Evolutionary conservation across 1,284 basidiomycete genomes (phyloP), one percentile per base, ranked within the genome.

Genomic region (Wallemia ichthyophaga): DNA sequence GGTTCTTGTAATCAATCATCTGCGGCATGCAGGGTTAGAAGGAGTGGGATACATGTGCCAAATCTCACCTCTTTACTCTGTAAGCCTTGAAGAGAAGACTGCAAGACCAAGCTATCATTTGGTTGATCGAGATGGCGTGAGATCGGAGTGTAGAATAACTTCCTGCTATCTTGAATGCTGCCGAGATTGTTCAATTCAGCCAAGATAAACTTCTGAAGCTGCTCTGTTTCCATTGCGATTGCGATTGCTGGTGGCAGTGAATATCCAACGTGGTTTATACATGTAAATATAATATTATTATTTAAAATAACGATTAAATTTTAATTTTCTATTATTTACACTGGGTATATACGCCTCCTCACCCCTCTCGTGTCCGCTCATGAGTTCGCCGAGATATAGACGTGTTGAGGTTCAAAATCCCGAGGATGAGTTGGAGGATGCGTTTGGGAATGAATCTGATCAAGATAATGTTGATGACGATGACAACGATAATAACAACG

Each of bases 21-120:
- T 92, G 66, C 24, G 57, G 37, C 19, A 26, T 27, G 23, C 25
- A 5, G 7, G 21, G 21, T 21, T 11, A 31, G n/a, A 60, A 56
- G 28, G 63, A 19, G 7, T n/a, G 25, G 9, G 7, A 17, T 31
- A 31, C 17, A 31, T 31, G 17, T 17, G 17, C 17, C 28, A 17
- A 24, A 25, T 73, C 79, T 63, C 68, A 85, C 88, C 67, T 92
- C 84, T 69, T 84, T 82, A 69, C 83, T 85, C 19, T 77, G 73
- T 61, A 95, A 74, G 58, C 85, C 89, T 71, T 91, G 91, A 62
- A 95, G 73, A 5, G 84, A 86, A 63, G 85, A 85, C 60, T 89
- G 80, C 65, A 94, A 78, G 60, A 75, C 74, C 64, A 81, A 80
- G 72, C 92, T 88, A 58, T 76, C 76, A 67, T 85, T 81, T 67